A percentile compares a stretch with the other conserved stretches of the same genome.
phyloP scores from a whole-genome alignment of 441 rosid genomes.

The Corymbia citriodora region DNA sequence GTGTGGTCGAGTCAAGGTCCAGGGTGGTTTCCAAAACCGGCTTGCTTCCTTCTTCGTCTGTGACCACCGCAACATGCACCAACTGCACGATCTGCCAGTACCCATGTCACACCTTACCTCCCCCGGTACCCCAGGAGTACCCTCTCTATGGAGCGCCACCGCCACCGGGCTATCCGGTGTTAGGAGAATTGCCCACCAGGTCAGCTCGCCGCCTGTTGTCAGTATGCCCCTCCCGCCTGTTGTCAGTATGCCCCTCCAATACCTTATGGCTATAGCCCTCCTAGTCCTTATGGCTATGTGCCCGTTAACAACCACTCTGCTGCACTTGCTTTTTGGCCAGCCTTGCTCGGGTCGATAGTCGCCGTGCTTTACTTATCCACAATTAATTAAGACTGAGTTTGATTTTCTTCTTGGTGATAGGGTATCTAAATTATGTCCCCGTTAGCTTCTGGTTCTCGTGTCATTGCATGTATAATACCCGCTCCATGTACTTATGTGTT shows the following conservation, averaged over 20 bases:
- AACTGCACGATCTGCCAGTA: conserved; percentile 22
- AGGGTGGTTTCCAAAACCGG: conserved; percentile 13
- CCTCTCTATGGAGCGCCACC: conserved; percentile 19
- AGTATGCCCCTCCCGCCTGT: conserved; percentile 35
- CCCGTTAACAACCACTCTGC: conserved; percentile 14
- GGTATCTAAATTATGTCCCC: neutral
- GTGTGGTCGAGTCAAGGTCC: neutral
- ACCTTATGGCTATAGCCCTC: conserved; percentile 26
- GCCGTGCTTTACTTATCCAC: conserved; percentile 5
- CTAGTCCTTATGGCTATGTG: conserved; percentile 20
- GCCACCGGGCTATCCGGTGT: conserved; percentile 20
- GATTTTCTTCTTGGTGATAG: neutral
- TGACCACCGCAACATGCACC: neutral
- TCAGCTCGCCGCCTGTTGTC: conserved; percentile 30
- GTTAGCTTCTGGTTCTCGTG: neutral
- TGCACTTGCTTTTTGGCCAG: neutral
- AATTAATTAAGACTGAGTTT: conserved; percentile 8
- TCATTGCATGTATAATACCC: neutral
- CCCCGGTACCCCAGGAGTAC: conserved; percentile 24
- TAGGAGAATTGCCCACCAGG: conserved; percentile 27
- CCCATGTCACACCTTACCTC: conserved; percentile 27
- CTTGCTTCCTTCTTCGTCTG: neutral
- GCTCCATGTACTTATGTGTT: neutral
- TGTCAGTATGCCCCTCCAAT: conserved; percentile 36
- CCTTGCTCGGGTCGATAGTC: conserved; percentile 1